Evolutionary conservation across 441 rosid genomes (phyloP), one percentile per base, ranked within the genome.

Genomic region (Breynia disticha): DNA sequence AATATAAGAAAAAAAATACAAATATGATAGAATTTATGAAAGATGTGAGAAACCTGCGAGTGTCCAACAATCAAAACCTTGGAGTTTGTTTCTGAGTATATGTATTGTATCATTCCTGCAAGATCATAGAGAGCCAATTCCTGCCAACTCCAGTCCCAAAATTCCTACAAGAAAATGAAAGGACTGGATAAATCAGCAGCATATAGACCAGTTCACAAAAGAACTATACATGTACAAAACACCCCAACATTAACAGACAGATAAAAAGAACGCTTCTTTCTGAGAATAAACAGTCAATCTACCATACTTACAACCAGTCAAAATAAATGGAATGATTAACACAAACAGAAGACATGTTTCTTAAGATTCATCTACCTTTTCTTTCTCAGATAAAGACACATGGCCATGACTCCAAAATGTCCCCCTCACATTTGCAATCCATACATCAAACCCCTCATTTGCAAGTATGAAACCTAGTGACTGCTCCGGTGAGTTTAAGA

Each of bases 91-190:
- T 60, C 28, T 19, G 76, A 66, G 69, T 80, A 63, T 53, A 80
- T 46, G 68, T 77, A 72, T 52, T 39, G 47, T 50, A 91, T 54
- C 95, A 85, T 85, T 79, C 66, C 87, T 45, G 90, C 76, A 19
- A 85, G 78, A 71, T 87, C 98, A 74, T 56, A 72, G 52, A 81
- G 54, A 2, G 98, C 98, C 73, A 87, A 69, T 55, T 91, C 96
- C 84, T 91, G 82, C 96, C 96, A 91, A 70, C 95, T 91, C 90
- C 93, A 91, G 46, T 91, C 86, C 98, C 98, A 91, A 74, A 73
- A 91, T 16, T 86, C 86, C 98, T 87, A 71, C 70, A 68, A 55
- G 50, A 64, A 59, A 61, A 60, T 13, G 14, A 18, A 19, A 32
- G 39, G 19, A 54, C 19, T 48, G 8, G 53, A 21, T n/a, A n/a